phyloP scores from a whole-genome alignment of 805 yeast species.

The Allodekkera sacchari region DNA sequence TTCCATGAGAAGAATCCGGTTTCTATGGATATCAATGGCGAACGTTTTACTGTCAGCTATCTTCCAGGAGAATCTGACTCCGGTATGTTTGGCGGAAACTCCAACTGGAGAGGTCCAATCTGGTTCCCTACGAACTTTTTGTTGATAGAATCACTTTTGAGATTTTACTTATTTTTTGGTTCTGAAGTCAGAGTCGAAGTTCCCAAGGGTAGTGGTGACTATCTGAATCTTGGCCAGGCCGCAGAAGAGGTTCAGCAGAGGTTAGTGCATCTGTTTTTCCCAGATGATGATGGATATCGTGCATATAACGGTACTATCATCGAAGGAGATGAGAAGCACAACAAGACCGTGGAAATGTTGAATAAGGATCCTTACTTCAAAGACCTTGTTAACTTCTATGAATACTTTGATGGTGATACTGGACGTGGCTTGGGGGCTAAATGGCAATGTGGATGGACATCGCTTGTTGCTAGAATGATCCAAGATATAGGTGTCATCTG shows the following conservation, averaged over 20 bases:
- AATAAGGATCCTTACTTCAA: slow-evolving; percentile 62
- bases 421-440: slow-evolving; percentile 92
- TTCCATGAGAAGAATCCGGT: slow-evolving; percentile 80
- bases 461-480: slow-evolving; percentile 83
- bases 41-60: slow-evolving; percentile 60
- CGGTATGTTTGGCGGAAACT: slow-evolving; percentile 93
- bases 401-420: slow-evolving; percentile 88
- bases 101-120: slow-evolving; percentile 96
- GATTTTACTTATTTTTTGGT: slow-evolving; percentile 85
- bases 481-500: slow-evolving; percentile 79
- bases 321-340: slow-evolving; percentile 24
- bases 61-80: slow-evolving; percentile 86
- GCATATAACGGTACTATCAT: slow-evolving; percentile 65
- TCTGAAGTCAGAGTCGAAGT: slow-evolving; percentile 78
- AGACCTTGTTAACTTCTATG: slow-evolving; percentile 73
- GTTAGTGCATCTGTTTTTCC: slow-evolving; percentile 65
- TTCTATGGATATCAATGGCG: slow-evolving; percentile 74
- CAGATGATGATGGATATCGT: slow-evolving; percentile 50
- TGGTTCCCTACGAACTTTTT: slow-evolving; percentile 93
- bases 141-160: slow-evolving; percentile 76
- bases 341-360: slow-evolving; percentile 45
- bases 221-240: slow-evolving; percentile 73
- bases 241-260: slow-evolving; percentile 89
- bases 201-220: slow-evolving; percentile 76
- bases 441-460: slow-evolving; percentile 97